phyloP scores from a whole-genome alignment of 73 alveolate species.

The Stentor roeselii region DNA sequence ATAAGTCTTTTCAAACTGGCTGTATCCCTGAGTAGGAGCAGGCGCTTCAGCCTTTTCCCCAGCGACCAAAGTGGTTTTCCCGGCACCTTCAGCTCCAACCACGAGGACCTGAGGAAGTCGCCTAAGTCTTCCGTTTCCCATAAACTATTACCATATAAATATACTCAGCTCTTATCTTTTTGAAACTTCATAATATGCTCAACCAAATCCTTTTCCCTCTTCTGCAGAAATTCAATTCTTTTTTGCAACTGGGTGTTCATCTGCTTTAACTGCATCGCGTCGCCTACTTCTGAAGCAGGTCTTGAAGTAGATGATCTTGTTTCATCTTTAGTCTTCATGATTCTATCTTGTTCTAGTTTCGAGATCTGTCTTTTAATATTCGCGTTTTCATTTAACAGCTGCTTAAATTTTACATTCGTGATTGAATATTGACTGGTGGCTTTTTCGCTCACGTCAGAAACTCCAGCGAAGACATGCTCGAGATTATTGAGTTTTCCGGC shows the following conservation, averaged over 20 bases:
- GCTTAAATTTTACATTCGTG: constrained; percentile 85
- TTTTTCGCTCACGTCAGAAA: constrained; percentile 78
- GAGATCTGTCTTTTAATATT: constrained; percentile 88
- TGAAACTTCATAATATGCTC: constrained; percentile 66
- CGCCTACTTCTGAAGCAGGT: constrained; percentile 59
- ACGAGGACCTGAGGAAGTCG: constrained; percentile 22
- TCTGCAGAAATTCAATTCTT: constrained; percentile 87
- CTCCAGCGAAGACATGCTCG: constrained; percentile 93
- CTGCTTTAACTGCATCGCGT: constrained; percentile 77
- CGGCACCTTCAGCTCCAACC: constrained; percentile 29
- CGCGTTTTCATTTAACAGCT: constrained; percentile 89
- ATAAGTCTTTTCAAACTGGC: background rate
- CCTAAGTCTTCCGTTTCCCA: background rate
- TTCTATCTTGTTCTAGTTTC: constrained; percentile 86
- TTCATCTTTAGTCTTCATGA: constrained; percentile 56
- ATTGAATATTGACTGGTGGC: constrained; percentile 68
- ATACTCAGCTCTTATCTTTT: too few relatives aligned
- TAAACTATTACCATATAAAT: too few relatives aligned
- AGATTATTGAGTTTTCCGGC: constrained; percentile 88
- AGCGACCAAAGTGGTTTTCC: background rate
- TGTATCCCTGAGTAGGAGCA: constrained; percentile 24
- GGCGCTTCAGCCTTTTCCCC: background rate
- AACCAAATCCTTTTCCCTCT: constrained; percentile 90
- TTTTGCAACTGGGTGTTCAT: constrained; percentile 75
- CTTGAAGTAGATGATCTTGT: constrained; percentile 42